These are phyloP conservation scores for Hypoxylon subgilvum DNA, from an alignment of 495 filamentous ascomycete species.

Conservation along the genomic window DNA sequence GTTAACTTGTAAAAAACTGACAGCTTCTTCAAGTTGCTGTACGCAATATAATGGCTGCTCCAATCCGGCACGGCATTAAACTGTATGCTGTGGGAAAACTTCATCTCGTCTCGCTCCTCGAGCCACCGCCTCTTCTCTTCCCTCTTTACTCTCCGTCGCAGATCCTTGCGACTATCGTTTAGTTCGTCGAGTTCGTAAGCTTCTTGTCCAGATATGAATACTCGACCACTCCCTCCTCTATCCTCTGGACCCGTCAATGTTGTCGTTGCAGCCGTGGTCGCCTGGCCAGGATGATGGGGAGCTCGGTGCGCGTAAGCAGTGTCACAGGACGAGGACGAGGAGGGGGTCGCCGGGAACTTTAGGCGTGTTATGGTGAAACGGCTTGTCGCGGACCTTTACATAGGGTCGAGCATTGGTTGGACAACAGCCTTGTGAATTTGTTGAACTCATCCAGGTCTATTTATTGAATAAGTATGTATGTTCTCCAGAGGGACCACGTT, in stretches of 20 bases:
- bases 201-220: constrained; percentile 9
- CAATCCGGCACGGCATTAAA: constrained; percentile 99
- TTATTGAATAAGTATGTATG: too few relatives aligned
- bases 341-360: constrained; percentile 41
- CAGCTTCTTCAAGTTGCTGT: constrained; percentile 98
- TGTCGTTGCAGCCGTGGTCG: too few relatives aligned
- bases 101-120: constrained; percentile 83
- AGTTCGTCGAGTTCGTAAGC: constrained; percentile 46
- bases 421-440: too few relatives aligned
- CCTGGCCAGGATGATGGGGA: constrained; percentile 29
- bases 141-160: constrained; percentile 44
- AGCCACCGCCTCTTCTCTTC: constrained; percentile 61
- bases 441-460: too few relatives aligned
- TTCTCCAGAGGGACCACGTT: too few relatives aligned
- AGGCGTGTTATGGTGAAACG: constrained; percentile 49
- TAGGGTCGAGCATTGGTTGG: too few relatives aligned
- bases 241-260: constrained; percentile 35
- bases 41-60: constrained; percentile 96
- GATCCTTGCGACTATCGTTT: constrained; percentile 21
- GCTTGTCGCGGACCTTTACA: too few relatives aligned
- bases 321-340: constrained; percentile 53
- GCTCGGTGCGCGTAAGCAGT: constrained; percentile 31
- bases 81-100: constrained; percentile 99
- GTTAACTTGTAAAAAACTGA: too few relatives aligned
- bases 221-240: constrained; percentile 49